These are phyloP conservation scores for Calophaca sinica DNA, from an alignment of 306 rosid species.

Conservation along the genomic window DNA sequence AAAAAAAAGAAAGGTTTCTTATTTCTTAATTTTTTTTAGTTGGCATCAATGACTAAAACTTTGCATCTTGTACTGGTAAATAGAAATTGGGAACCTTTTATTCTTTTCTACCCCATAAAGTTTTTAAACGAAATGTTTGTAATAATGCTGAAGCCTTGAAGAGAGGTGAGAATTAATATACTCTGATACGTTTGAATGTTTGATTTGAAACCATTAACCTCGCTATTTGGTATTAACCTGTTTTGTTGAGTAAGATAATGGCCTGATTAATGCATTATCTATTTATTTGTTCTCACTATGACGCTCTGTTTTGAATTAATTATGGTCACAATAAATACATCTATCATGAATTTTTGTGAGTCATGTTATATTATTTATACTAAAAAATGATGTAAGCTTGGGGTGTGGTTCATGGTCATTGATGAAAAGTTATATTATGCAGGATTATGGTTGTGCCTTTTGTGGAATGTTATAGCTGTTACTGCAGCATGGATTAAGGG, in stretches of 20 bases:
- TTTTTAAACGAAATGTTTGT: neutral
- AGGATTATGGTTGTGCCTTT: constrained; percentile 82
- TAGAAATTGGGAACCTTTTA: neutral
- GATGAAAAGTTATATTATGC: constrained; percentile 52
- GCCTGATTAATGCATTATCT: neutral
- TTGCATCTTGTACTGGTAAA: too few relatives aligned
- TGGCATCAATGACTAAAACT: too few relatives aligned
- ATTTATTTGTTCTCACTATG: too few relatives aligned
- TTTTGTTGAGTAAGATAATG: constrained; percentile 38
- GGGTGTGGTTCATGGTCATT: constrained; percentile 27
- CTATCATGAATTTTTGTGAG: neutral
- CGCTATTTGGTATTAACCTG: too few relatives aligned
- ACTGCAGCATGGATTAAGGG: constrained; percentile 94
- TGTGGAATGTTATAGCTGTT: constrained; percentile 88
- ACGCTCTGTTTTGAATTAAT: constrained; percentile 14
- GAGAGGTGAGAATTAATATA: neutral
- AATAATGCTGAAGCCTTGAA: constrained; percentile 16
- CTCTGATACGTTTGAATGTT: neutral
- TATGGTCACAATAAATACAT: constrained; percentile 24
- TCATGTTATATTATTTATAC: constrained; percentile 36
- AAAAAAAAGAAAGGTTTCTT: constrained; percentile 1
- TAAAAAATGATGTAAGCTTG: neutral
- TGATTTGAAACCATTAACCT: neutral
- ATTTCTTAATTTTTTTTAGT: neutral
- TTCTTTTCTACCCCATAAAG: neutral